phyloP scores from a whole-genome alignment of 352 stramenopile genomes.

The Phytophthora sojae region DNA sequence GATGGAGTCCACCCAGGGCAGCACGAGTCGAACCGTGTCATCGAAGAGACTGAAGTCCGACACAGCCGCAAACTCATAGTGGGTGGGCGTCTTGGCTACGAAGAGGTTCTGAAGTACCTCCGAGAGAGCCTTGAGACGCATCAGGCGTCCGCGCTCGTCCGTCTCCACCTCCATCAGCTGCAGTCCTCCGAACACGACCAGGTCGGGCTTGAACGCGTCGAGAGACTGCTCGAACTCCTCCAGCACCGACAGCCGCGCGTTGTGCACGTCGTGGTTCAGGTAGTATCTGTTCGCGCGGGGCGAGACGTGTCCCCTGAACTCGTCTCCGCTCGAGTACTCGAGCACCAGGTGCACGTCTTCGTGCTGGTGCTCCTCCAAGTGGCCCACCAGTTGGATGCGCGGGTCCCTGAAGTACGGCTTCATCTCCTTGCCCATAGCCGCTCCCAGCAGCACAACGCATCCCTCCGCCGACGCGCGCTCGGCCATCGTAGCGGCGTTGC shows the following conservation, averaged over 20 bases:
- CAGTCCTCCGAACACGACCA: conserved; percentile 85
- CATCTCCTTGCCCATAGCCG: conserved; percentile 83
- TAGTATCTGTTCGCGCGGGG: conserved; percentile 87
- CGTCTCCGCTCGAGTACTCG: conserved; percentile 76
- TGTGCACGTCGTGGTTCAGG: conserved; percentile 89
- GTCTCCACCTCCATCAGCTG: conserved; percentile 88
- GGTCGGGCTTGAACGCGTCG: conserved; percentile 63
- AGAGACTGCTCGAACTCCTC: conserved; percentile 79
- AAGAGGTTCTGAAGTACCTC: conserved; percentile 79
- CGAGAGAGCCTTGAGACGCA: conserved; percentile 67
- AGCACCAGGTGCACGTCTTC: conserved; percentile 87
- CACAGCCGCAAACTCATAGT: conserved; percentile 87
- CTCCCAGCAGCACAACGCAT: conserved; percentile 74
- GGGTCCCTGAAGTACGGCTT: conserved; percentile 64
- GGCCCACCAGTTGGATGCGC: conserved; percentile 73
- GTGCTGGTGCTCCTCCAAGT: conserved; percentile 60
- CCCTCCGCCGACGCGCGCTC: conserved; percentile 74
- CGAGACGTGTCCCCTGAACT: conserved; percentile 65
- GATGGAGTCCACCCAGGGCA: conserved; percentile 84
- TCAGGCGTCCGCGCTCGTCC: conserved; percentile 57
- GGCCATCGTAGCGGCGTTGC: conserved; percentile 85
- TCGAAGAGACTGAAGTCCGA: conserved; percentile 88
- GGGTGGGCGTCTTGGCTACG: conserved; percentile 60
- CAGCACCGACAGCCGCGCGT: conserved; percentile 77
- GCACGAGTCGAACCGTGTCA: conserved; percentile 78